Evolutionary conservation across 2,329 filamentous ascomycete species (phyloP).

Genomic region (Ophiostoma quercus): DNA sequence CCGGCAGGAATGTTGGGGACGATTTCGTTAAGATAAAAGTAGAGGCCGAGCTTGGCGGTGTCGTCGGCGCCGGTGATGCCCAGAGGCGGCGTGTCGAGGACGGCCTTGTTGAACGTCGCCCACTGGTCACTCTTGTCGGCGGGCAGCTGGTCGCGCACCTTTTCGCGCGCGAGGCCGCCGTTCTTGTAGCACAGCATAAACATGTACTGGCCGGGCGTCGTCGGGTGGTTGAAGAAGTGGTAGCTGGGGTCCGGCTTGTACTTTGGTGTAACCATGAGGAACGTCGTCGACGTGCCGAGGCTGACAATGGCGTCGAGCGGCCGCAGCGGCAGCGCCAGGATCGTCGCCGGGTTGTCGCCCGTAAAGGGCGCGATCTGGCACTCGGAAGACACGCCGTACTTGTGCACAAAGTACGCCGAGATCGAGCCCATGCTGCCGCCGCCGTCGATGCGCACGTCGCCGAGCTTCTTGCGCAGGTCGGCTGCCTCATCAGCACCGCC

Average conservation of each 20-base stretch:
- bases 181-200: constrained; percentile 99
- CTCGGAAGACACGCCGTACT: constrained; percentile 69
- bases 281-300: constrained; percentile 90
- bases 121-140: constrained; percentile 53
- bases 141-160: constrained; percentile 76
- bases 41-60: constrained; percentile 75
- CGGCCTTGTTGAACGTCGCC: constrained; percentile 72
- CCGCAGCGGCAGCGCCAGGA: constrained; percentile 80
- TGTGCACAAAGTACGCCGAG: constrained; percentile 69
- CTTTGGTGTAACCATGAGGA: constrained; percentile 91
- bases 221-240: constrained; percentile 98
- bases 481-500: constrained; percentile 49
- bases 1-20: constrained; percentile 85
- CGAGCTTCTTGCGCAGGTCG: constrained; percentile 68
- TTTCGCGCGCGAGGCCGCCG: constrained; percentile 85
- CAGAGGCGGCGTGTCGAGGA: constrained; percentile 63
- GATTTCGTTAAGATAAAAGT: constrained; percentile 91
- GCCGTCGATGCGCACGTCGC: constrained; percentile 72
- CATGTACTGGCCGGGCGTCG: constrained; percentile 88
- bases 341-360: constrained; percentile 93
- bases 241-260: constrained; percentile 88
- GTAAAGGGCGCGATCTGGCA: constrained; percentile 83
- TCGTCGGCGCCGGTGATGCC: constrained; percentile 43
- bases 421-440: constrained; percentile 72
- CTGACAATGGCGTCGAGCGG: constrained; percentile 91